Conservation (phyloP, 768 basidiomycete genomes). For the Dacryopinax spathularia region DNA sequence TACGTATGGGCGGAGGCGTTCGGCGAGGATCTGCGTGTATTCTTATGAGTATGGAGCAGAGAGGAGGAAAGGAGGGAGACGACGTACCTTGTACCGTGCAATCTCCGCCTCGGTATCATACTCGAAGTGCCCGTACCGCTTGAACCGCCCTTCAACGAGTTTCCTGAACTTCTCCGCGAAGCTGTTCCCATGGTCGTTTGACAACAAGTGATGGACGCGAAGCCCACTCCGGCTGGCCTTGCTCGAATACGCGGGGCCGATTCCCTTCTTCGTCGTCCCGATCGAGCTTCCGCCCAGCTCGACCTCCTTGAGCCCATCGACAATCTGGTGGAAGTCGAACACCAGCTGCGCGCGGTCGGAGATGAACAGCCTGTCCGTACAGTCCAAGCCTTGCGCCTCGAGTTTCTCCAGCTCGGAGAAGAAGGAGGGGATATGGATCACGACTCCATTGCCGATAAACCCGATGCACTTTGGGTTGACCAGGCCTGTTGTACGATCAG, state of each 20-base stretch:
- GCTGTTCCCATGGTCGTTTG: slow-evolving; percentile 36
- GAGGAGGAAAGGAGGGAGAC: background rate
- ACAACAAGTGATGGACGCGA: slow-evolving; percentile 91
- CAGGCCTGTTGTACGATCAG: slow-evolving; percentile 39
- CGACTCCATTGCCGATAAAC: slow-evolving; percentile 88
- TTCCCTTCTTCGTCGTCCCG: slow-evolving; percentile 95
- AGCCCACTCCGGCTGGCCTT: slow-evolving; percentile 95
- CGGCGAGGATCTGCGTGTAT: slow-evolving; percentile 52
- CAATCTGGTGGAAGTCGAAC: slow-evolving; percentile 99
- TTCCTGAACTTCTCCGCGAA: slow-evolving; percentile 90
- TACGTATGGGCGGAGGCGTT: slow-evolving; percentile 73
- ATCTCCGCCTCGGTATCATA: slow-evolving; percentile 98
- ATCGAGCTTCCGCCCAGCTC: slow-evolving; percentile 91
- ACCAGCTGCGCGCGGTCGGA: slow-evolving; percentile 96
- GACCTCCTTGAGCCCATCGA: slow-evolving; percentile 94
- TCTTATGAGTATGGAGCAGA: background rate
- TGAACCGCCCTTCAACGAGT: slow-evolving; percentile 92
- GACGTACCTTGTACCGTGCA: slow-evolving; percentile 64
- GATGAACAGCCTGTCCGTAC: slow-evolving; percentile 69
- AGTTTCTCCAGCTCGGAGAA: slow-evolving; percentile 84
- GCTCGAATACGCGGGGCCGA: slow-evolving; percentile 95
- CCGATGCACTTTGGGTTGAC: slow-evolving; percentile 76
- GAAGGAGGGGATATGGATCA: slow-evolving; percentile 88
- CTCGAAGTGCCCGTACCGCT: slow-evolving; percentile 94
- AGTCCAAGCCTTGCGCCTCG: slow-evolving; percentile 72